Evolutionary conservation across 2,329 filamentous ascomycete species (phyloP).

Genomic region (Verticillium dahliae): DNA sequence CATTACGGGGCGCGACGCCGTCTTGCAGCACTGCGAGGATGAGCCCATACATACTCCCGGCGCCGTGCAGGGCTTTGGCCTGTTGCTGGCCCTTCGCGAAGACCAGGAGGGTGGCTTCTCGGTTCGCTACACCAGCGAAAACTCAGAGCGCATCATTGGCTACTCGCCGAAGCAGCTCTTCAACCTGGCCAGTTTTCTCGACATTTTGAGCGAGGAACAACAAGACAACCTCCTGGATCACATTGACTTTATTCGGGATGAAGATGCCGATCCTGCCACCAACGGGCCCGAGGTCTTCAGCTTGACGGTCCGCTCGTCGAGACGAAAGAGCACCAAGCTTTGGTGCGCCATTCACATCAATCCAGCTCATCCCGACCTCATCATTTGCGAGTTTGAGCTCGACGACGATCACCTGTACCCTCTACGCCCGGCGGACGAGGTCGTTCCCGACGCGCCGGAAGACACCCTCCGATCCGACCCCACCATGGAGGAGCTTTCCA

Average conservation of each 20-base stretch:
- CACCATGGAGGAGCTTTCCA: slow-evolving; percentile 64
- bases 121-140: slow-evolving; percentile 75
- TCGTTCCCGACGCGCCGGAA: slow-evolving; percentile 56
- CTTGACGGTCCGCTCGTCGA: slow-evolving; percentile 59
- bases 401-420: slow-evolving; percentile 70
- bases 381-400: slow-evolving; percentile 85
- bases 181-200: slow-evolving; percentile 66
- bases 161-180: slow-evolving; percentile 75
- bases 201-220: slow-evolving; percentile 78
- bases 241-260: slow-evolving; percentile 80
- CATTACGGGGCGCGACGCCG: slow-evolving; percentile 71
- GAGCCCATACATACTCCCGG: slow-evolving; percentile 87
- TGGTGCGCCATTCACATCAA: slow-evolving; percentile 86
- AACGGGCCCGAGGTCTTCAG: slow-evolving; percentile 87
- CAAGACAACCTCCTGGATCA: slow-evolving; percentile 79
- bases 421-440: slow-evolving; percentile 54
- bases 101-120: slow-evolving; percentile 60
- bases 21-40: slow-evolving; percentile 77
- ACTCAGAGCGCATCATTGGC: slow-evolving; percentile 67
- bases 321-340: slow-evolving; percentile 56
- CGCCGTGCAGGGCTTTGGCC: slow-evolving; percentile 73
- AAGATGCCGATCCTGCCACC: slow-evolving; percentile 64
- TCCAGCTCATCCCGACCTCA: slow-evolving; percentile 57
- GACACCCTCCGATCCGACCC: slow-evolving; percentile 70
- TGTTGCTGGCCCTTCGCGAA: slow-evolving; percentile 68